Evolutionary conservation across 2,329 filamentous ascomycete species (phyloP).

Genomic region (Byssothecium circinans): DNA sequence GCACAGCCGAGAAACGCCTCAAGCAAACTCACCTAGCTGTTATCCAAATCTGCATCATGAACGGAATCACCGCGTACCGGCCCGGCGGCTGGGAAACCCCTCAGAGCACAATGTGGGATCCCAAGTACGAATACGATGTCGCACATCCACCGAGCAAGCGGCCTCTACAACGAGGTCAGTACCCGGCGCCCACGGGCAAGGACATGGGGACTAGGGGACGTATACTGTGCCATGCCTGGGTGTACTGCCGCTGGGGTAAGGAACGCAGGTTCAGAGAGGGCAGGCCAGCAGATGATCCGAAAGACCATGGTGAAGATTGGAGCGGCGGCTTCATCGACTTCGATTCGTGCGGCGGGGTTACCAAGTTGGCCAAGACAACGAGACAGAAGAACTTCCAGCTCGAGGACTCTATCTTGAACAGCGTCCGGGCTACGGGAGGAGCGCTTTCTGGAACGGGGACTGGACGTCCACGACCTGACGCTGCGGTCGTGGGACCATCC

Average conservation of each 20-base stretch:
- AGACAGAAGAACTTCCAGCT: background rate
- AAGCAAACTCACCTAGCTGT: slow-evolving; percentile 17
- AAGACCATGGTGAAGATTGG: slow-evolving; percentile 27
- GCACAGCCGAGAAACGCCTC: slow-evolving; percentile 12
- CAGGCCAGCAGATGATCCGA: slow-evolving; percentile 6
- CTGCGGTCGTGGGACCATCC: too few relatives aligned
- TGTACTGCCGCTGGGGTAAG: slow-evolving; percentile 30
- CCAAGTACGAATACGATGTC: background rate
- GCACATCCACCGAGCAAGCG: too few relatives aligned
- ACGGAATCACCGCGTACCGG: slow-evolving; percentile 27
- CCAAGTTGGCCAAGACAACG: background rate
- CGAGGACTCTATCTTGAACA: too few relatives aligned
- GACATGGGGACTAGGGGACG: slow-evolving; percentile 10
- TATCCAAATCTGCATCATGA: slow-evolving; percentile 24
- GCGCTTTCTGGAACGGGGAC: too few relatives aligned
- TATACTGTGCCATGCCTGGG: slow-evolving; percentile 24
- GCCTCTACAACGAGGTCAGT: background rate
- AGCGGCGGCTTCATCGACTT: slow-evolving; percentile 30
- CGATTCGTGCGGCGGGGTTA: slow-evolving; percentile 21
- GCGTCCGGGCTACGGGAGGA: too few relatives aligned
- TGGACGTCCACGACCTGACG: too few relatives aligned
- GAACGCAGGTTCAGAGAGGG: slow-evolving; percentile 12
- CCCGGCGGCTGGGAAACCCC: slow-evolving; percentile 30
- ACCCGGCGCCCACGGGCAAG: background rate
- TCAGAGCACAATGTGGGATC: background rate